phyloP scores from a whole-genome alignment of 371 early-diverging fungal genomes.

The Lichtheimia hyalospora region DNA sequence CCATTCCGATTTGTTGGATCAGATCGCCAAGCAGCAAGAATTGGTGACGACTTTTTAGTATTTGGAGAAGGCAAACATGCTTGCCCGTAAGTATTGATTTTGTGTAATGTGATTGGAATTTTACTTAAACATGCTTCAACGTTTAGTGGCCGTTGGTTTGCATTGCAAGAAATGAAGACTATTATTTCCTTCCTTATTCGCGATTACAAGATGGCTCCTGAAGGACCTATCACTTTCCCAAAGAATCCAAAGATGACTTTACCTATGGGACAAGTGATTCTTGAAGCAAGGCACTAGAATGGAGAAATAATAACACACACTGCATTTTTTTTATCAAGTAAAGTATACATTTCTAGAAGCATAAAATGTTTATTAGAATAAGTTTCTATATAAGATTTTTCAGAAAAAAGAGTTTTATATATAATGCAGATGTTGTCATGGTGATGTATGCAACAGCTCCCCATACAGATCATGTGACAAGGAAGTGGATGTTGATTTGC shows the following conservation, averaged over 20 bases:
- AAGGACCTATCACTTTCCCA: slow-evolving; percentile 10
- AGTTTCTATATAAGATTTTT: no score
- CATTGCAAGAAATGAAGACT: slow-evolving; percentile 26
- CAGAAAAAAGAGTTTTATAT: no score
- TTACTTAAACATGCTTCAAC: no score
- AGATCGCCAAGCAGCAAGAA: slow-evolving; percentile 36
- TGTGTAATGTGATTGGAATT: neutral
- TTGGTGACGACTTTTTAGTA: slow-evolving; percentile 34
- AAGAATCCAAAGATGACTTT: neutral
- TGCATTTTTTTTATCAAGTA: no score
- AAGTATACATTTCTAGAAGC: no score
- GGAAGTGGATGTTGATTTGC: no score
- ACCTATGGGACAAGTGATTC: slow-evolving; percentile 3
- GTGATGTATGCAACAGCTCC: no score
- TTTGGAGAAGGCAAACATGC: slow-evolving; percentile 59
- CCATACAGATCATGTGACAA: no score
- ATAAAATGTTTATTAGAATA: no score
- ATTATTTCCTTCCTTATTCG: slow-evolving; percentile 22
- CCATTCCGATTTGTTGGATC: slow-evolving; percentile 49
- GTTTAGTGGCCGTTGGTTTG: slow-evolving; percentile 24
- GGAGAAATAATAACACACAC: no score
- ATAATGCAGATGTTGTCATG: no score
- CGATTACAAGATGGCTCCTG: slow-evolving; percentile 12
- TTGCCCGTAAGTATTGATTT: slow-evolving; percentile 13
- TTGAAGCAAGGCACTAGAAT: slow-evolving; percentile 7